These are phyloP conservation scores for Ploettnerulaceae sp. DNA, from an alignment of 2,329 filamentous ascomycete genomes.

Conservation along the genomic window DNA sequence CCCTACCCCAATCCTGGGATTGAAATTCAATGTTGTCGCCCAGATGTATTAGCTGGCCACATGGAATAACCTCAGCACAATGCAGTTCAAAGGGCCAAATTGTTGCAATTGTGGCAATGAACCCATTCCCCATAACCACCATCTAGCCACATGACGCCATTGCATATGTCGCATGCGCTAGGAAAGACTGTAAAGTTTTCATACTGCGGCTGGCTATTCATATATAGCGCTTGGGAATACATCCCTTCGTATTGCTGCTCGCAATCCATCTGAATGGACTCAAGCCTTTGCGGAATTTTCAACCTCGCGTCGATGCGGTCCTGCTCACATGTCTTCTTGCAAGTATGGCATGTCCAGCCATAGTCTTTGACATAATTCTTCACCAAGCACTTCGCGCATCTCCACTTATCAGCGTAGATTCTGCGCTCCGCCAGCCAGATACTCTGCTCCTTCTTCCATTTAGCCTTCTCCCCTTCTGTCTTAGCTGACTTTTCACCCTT, in stretches of 20 bases:
- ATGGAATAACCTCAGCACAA: no score
- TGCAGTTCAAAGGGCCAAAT: no score
- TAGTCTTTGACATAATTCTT: slow-evolving; percentile 17
- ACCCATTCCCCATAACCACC: slow-evolving; percentile 5
- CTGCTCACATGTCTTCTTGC: slow-evolving; percentile 25
- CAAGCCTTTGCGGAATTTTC: no score
- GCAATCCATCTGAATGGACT: no score
- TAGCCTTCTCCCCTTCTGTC: slow-evolving; percentile 8
- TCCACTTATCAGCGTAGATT: slow-evolving; percentile 23
- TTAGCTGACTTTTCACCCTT: slow-evolving; percentile 16
- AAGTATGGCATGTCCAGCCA: slow-evolving; percentile 23
- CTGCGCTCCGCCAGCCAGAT: slow-evolving; percentile 25
- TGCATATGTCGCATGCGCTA: no score
- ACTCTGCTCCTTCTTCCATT: slow-evolving; percentile 19
- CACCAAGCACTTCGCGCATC: slow-evolving; percentile 29
- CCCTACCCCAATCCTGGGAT: slow-evolving; percentile 19
- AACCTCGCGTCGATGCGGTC: slow-evolving; percentile 16
- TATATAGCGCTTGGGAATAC: no score
- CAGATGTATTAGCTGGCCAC: no score
- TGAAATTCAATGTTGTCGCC: background rate
- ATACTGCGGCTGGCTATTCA: no score
- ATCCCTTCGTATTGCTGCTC: no score
- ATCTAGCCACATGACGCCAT: slow-evolving; percentile 3
- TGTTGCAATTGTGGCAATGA: background rate
- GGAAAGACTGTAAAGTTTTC: no score